A percentile compares a stretch with the other conserved stretches of the same genome.
Conservation (phyloP, 768 basidiomycete genomes). For the Solioccasus polychromus region DNA sequence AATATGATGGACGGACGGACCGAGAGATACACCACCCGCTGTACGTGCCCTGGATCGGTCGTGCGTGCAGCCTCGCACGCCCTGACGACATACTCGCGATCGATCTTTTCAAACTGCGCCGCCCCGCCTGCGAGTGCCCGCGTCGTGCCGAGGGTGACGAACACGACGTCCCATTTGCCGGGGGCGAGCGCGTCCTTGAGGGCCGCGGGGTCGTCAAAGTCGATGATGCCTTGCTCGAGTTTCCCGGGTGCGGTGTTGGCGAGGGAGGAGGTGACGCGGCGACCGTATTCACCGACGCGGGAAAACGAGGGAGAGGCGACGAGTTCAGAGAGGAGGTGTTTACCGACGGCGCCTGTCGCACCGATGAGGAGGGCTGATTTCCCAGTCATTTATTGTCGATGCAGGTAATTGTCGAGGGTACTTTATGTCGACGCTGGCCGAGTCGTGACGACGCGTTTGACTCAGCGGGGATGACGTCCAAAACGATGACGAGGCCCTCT, state of each 20-base stretch:
- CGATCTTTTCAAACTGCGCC: slow-evolving; percentile 71
- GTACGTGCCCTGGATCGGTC: slow-evolving; percentile 41
- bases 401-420: no score
- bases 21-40: slow-evolving; percentile 70
- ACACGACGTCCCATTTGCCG: slow-evolving; percentile 72
- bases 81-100: slow-evolving; percentile 77
- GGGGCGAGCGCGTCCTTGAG: slow-evolving; percentile 47
- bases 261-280: slow-evolving; percentile 50
- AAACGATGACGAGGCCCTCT: no score
- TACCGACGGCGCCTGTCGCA: slow-evolving; percentile 70
- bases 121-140: slow-evolving; percentile 57
- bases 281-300: slow-evolving; percentile 67
- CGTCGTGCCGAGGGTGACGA: slow-evolving; percentile 73
- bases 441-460: no score
- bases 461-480: no score
- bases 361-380: slow-evolving; percentile 69
- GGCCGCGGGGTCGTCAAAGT: slow-evolving; percentile 71
- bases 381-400: no score
- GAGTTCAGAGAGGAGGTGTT: slow-evolving; percentile 56
- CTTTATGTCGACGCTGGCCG: no score
- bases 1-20: slow-evolving; percentile 20
- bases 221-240: slow-evolving; percentile 62
- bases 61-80: slow-evolving; percentile 64
- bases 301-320: slow-evolving; percentile 54
- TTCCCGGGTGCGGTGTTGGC: slow-evolving; percentile 44